Percentiles rank a stretch among this genome's conserved stretches.
Conservation (phyloP, 1,284 basidiomycete species). For the Rhodofomes roseus region DNA sequence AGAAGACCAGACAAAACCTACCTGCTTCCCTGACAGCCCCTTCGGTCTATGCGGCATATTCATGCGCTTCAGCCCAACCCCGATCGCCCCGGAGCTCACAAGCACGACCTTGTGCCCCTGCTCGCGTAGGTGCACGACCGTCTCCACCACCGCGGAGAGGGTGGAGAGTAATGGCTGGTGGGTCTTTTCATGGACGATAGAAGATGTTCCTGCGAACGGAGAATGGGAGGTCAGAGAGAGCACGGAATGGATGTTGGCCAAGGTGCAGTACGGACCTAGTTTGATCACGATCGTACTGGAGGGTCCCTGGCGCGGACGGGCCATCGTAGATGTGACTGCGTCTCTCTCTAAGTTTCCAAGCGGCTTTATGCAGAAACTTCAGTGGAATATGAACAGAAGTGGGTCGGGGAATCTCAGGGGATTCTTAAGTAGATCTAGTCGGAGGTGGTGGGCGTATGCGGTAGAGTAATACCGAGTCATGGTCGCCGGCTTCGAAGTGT, state of each 20-base stretch:
- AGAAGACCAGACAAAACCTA: slow-evolving; percentile 24
- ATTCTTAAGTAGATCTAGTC: not conserved
- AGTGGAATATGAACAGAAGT: no score
- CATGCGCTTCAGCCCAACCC: slow-evolving; percentile 93
- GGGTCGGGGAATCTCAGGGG: no score
- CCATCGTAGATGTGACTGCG: slow-evolving; percentile 21
- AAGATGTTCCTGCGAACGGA: slow-evolving; percentile 73
- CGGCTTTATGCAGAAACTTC: no score
- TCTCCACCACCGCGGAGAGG: slow-evolving; percentile 90
- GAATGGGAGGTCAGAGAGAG: not conserved
- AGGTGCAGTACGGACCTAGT: slow-evolving; percentile 53
- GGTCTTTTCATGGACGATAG: slow-evolving; percentile 88
- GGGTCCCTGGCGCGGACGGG: slow-evolving; percentile 29
- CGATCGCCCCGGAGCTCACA: slow-evolving; percentile 95
- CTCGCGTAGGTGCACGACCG: slow-evolving; percentile 74
- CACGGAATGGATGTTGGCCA: not conserved
- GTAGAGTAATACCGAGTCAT: not conserved
- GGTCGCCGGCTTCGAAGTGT: not conserved
- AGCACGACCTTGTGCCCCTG: slow-evolving; percentile 93
- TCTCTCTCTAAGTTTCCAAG: no score
- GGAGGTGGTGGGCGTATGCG: not conserved
- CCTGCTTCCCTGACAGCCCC: slow-evolving; percentile 87
- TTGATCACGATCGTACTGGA: slow-evolving; percentile 80
- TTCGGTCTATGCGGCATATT: slow-evolving; percentile 78
- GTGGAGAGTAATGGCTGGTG: slow-evolving; percentile 89